These are phyloP conservation scores for Calonectria pauciramosa DNA, from an alignment of 2,329 filamentous ascomycete genomes.

Conservation along the genomic window DNA sequence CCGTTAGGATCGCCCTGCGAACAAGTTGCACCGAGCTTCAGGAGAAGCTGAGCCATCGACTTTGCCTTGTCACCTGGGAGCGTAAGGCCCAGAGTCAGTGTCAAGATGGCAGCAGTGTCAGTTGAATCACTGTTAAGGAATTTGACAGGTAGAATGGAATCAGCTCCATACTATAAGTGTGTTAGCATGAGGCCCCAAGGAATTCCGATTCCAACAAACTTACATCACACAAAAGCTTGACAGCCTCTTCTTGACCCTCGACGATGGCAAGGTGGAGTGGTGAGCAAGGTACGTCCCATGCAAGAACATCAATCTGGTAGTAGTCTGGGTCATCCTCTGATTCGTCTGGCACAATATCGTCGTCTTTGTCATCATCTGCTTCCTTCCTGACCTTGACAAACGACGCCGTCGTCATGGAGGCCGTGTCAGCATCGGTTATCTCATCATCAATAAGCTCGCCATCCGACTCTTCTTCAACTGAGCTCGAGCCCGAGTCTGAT, in stretches of 20 bases:
- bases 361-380: slow-evolving; percentile 53
- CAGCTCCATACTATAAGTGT: slow-evolving; percentile 77
- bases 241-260: slow-evolving; percentile 77
- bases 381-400: slow-evolving; percentile 76
- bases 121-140: slow-evolving; percentile 64
- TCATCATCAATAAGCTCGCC: slow-evolving; percentile 61
- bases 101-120: slow-evolving; percentile 74
- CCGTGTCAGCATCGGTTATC: slow-evolving; percentile 65
- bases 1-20: slow-evolving; percentile 78
- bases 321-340: slow-evolving; percentile 79
- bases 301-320: slow-evolving; percentile 82
- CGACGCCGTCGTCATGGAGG: slow-evolving; percentile 75
- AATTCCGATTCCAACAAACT: slow-evolving; percentile 29
- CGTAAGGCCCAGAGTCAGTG: slow-evolving; percentile 75
- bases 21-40: slow-evolving; percentile 79
- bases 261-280: slow-evolving; percentile 85
- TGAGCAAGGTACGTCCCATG: slow-evolving; percentile 83
- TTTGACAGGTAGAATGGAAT: slow-evolving; percentile 82
- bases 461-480: slow-evolving; percentile 50
- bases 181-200: slow-evolving; percentile 22
- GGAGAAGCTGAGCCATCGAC: slow-evolving; percentile 73
- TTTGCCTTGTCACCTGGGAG: slow-evolving; percentile 74
- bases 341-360: slow-evolving; percentile 66
- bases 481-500: slow-evolving; percentile 1
- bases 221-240: slow-evolving; percentile 76